Percentiles rank a stretch among this genome's conserved stretches.
Conservation (phyloP, 2,329 filamentous ascomycete genomes). For the Aspergillus hiratsukae region DNA sequence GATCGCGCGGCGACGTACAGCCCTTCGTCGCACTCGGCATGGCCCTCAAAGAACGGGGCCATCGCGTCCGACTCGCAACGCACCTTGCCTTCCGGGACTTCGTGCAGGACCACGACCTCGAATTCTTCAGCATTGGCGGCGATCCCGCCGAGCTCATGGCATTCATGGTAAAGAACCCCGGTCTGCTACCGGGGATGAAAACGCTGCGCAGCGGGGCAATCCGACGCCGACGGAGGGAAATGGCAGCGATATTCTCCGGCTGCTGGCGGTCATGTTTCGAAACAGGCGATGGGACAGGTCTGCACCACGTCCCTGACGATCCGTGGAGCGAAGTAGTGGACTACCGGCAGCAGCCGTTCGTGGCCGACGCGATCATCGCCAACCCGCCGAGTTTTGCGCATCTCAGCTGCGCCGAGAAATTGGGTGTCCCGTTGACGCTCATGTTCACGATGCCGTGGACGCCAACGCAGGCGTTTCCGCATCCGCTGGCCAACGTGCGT, state of each 20-base stretch:
- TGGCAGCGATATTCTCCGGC: slow-evolving; percentile 74
- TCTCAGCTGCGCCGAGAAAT: slow-evolving; percentile 71
- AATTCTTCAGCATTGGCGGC: slow-evolving; percentile 73
- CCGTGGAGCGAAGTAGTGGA: slow-evolving; percentile 30
- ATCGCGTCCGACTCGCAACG: slow-evolving; percentile 69
- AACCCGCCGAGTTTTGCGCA: slow-evolving; percentile 77
- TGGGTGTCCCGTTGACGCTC: slow-evolving; percentile 73
- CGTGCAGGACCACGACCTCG: slow-evolving; percentile 65
- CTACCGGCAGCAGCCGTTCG: slow-evolving; percentile 60
- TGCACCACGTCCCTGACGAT: slow-evolving; percentile 50
- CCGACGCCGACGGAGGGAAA: slow-evolving; percentile 66
- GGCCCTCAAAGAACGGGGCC: slow-evolving; percentile 61
- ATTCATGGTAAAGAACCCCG: slow-evolving; percentile 88
- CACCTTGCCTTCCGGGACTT: slow-evolving; percentile 65
- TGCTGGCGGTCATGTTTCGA: slow-evolving; percentile 86
- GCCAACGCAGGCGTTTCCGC: slow-evolving; percentile 77
- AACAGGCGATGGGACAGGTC: slow-evolving; percentile 61
- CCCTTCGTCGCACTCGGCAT: slow-evolving; percentile 69
- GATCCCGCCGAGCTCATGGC: slow-evolving; percentile 75
- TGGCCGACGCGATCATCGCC: slow-evolving; percentile 83
- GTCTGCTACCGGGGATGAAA: slow-evolving; percentile 77
- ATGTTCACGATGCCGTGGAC: slow-evolving; percentile 98
- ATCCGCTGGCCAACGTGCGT: slow-evolving; percentile 78
- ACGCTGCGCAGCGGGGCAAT: slow-evolving; percentile 73
- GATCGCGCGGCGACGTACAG: slow-evolving; percentile 70